A percentile compares a stretch with the other conserved stretches of the same genome.
phyloP scores from a whole-genome alignment of 2,329 filamentous ascomycete species.

The Ophiostoma sp. region DNA sequence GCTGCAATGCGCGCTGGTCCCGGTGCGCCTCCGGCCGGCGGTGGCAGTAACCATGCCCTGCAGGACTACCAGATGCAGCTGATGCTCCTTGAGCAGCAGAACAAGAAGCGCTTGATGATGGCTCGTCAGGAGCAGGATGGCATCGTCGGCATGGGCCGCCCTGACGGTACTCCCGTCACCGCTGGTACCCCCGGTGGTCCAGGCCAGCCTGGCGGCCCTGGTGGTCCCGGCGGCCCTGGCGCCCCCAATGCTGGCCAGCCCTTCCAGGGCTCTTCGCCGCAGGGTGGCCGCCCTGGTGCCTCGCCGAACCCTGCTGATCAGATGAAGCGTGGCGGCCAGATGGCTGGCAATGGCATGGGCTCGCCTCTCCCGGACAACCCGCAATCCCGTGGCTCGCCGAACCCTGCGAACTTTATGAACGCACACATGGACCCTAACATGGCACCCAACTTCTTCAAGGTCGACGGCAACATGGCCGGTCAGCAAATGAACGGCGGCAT shows the following conservation, averaged over 20 bases:
- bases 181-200: constrained; percentile 35
- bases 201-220: constrained; percentile 53
- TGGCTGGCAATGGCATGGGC: constrained; percentile 67
- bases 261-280: constrained; percentile 70
- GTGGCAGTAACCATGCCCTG: constrained; percentile 72
- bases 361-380: constrained; percentile 70
- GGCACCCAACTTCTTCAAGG: constrained; percentile 61
- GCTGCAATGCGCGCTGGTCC: constrained; percentile 60
- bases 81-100: constrained; percentile 80
- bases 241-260: constrained; percentile 55
- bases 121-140: constrained; percentile 76
- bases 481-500: constrained; percentile 65
- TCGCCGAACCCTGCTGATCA: constrained; percentile 77
- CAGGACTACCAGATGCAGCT: constrained; percentile 90
- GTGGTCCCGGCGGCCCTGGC: constrained; percentile 55
- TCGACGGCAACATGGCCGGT: constrained; percentile 46
- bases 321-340: constrained; percentile 76
- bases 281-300: constrained; percentile 65
- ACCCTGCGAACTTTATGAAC: constrained; percentile 61
- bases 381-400: constrained; percentile 66
- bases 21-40: constrained; percentile 49
- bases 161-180: constrained; percentile 24
- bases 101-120: constrained; percentile 84
- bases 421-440: constrained; percentile 63
- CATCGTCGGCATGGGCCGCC: constrained; percentile 45